These are phyloP conservation scores for Sugiyamaella grinbergsii DNA, from an alignment of 1,139 yeast genomes.

Conservation along the genomic window DNA sequence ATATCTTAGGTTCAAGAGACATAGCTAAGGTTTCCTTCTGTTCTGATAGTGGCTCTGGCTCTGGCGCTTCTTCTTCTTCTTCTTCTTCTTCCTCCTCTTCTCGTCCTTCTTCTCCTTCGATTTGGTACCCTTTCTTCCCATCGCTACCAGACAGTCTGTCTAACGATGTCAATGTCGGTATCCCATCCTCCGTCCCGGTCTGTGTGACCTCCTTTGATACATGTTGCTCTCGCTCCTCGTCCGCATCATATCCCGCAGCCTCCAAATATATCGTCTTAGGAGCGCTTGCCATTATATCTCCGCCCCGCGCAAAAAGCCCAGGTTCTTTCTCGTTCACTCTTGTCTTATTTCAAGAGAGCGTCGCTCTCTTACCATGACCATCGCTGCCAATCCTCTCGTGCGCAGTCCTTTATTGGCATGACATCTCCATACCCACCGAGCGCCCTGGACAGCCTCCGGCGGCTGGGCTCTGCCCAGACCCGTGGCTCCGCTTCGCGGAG, in stretches of 20 bases:
- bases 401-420: too few species aligned
- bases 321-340: not conserved
- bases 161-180: not conserved
- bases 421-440: not conserved
- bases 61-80: not conserved
- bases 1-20: too few species aligned
- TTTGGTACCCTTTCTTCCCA: too few species aligned
- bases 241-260: not conserved
- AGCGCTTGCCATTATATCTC: not conserved
- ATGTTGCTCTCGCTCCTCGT: too few species aligned
- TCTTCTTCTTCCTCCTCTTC: conserved; percentile 7
- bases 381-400: too few species aligned
- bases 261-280: not conserved
- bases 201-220: too few species aligned
- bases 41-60: too few species aligned
- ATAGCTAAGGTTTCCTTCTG: too few species aligned
- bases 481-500: conserved; percentile 6
- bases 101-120: conserved; percentile 5
- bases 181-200: not conserved
- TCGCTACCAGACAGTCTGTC: too few species aligned
- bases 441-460: conserved; percentile 6
- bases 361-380: not conserved
- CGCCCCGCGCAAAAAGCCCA: not conserved
- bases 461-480: conserved; percentile 15
- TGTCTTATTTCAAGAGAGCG: not conserved